phyloP scores from a whole-genome alignment of 176 grass and related monocot genomes.

The Leersia perrieri region DNA sequence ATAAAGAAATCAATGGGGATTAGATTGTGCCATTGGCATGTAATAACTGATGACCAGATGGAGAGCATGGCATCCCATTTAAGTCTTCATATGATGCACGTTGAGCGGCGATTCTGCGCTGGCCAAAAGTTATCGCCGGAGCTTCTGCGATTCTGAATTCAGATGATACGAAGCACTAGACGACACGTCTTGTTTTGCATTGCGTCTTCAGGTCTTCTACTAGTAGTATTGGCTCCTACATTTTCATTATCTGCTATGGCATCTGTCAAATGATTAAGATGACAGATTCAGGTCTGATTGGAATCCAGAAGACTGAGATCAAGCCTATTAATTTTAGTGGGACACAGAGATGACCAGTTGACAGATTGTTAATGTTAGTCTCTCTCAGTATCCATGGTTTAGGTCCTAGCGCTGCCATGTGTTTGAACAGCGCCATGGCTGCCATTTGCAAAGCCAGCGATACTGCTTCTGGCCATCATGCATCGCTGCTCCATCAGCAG shows the following conservation, averaged over 20 bases:
- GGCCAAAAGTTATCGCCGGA: background rate
- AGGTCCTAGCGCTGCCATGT: conserved; percentile 37
- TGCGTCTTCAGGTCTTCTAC: background rate
- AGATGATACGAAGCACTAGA: conserved; percentile 9
- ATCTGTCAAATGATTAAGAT: conserved; percentile 18
- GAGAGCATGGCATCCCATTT: conserved; percentile 22
- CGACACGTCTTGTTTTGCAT: conserved; percentile 11
- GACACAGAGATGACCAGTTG: conserved; percentile 10
- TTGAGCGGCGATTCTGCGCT: background rate
- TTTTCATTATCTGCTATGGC: background rate
- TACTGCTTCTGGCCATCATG: conserved; percentile 4
- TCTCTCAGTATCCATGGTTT: conserved; percentile 7
- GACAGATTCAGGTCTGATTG: background rate
- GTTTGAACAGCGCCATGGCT: conserved; percentile 35
- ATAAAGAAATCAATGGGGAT: background rate
- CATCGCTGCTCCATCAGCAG: conserved; percentile 9
- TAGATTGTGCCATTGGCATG: background rate
- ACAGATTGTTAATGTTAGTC: background rate
- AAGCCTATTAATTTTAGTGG: conserved; percentile 25
- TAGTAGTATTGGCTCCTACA: background rate
- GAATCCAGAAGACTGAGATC: background rate
- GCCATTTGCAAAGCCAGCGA: conserved; percentile 24
- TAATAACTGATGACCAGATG: background rate
- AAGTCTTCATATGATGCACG: background rate
- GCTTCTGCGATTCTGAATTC: conserved; percentile 13